phyloP scores from a whole-genome alignment of 2,329 filamentous ascomycete genomes.

The Pseudocercospora musae region DNA sequence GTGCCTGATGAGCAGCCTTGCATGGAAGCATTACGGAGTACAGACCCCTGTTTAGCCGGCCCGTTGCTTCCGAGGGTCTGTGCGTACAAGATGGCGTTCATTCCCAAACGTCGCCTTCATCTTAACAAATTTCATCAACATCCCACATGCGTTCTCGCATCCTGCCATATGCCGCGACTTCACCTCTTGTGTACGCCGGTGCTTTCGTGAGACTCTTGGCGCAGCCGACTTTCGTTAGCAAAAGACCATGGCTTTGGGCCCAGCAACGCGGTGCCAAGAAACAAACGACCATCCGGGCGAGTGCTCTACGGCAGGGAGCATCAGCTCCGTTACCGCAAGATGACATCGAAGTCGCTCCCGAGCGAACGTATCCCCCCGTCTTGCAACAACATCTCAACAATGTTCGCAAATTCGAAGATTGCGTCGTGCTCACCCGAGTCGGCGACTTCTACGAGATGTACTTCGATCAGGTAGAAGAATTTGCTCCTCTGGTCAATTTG shows the following conservation, averaged over 20 bases:
- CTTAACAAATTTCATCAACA: background rate
- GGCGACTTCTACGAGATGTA: conserved; percentile 98
- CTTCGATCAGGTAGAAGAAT: conserved; percentile 90
- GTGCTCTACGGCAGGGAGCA: conserved; percentile 56
- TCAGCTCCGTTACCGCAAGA: conserved; percentile 45
- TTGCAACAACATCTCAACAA: conserved; percentile 82
- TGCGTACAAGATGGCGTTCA: background rate
- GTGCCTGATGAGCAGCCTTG: too few relatives aligned
- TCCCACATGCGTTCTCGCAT: background rate
- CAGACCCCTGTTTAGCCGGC: background rate
- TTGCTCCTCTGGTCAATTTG: conserved; percentile 78
- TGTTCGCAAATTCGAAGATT: conserved; percentile 87
- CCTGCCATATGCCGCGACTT: background rate
- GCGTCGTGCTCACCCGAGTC: conserved; percentile 85
- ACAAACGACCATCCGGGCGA: conserved; percentile 36
- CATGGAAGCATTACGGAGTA: too few relatives aligned
- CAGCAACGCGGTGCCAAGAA: conserved; percentile 37
- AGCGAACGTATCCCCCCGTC: conserved; percentile 71
- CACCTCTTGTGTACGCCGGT: background rate
- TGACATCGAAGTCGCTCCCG: conserved; percentile 46
- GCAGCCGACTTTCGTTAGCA: background rate
- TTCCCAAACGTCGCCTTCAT: background rate
- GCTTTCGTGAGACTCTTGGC: background rate
- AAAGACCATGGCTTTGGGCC: conserved; percentile 14
- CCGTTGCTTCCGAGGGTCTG: background rate